Conservation (phyloP, 805 yeast species). For the Saturnispora serradocipensis region DNA sequence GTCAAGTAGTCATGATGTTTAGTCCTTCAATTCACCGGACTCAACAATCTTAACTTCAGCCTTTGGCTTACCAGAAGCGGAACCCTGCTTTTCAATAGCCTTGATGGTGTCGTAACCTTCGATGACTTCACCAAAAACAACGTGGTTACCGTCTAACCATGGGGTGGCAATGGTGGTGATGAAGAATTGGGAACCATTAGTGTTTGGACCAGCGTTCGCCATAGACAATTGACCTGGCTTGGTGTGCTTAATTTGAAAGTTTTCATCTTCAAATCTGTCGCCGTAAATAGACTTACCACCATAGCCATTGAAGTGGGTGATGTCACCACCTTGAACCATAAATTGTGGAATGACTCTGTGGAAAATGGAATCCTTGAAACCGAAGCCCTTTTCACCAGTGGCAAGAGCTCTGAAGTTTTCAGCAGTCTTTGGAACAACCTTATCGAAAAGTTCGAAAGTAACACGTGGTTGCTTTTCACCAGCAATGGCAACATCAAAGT, state of each 20-base stretch:
- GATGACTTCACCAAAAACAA: conserved; percentile 85
- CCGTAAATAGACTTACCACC: conserved; percentile 90
- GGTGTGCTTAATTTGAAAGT: conserved; percentile 64
- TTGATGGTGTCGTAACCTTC: conserved; percentile 82
- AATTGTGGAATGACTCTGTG: conserved; percentile 94
- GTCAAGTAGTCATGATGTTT: not conserved
- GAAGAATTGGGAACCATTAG: conserved; percentile 97
- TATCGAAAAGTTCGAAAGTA: conserved; percentile 80
- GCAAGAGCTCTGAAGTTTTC: conserved; percentile 92
- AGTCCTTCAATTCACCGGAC: conserved; percentile 44
- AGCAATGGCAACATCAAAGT: conserved; percentile 46
- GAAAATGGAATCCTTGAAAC: conserved; percentile 78
- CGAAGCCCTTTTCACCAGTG: conserved; percentile 86
- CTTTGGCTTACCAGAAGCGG: conserved; percentile 38
- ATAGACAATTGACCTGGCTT: conserved; percentile 78
- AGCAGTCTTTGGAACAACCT: conserved; percentile 90
- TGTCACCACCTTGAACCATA: conserved; percentile 95
- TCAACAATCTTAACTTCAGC: conserved; percentile 44
- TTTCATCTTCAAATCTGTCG: conserved; percentile 68
- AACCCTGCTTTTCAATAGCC: conserved; percentile 64
- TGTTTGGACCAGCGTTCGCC: conserved; percentile 98
- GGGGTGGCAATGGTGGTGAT: conserved; percentile 82
- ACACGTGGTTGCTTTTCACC: conserved; percentile 47
- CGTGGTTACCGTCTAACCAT: conserved; percentile 92
- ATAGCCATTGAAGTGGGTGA: conserved; percentile 74